Conservation (phyloP, 2,329 filamentous ascomycete genomes). For the Ampelomyces quisqualis region DNA sequence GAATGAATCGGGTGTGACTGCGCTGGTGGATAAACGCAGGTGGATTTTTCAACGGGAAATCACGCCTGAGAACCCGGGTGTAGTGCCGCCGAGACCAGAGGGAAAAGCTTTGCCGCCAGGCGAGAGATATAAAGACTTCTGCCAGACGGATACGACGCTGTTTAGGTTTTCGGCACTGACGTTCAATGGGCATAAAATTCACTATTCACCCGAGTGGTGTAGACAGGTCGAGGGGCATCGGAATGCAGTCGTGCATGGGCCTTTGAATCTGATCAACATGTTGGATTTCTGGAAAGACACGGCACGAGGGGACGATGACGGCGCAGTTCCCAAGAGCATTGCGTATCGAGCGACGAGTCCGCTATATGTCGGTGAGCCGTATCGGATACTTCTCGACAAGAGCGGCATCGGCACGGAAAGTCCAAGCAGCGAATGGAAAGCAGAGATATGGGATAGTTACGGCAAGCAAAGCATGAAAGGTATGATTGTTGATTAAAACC, state of each 20-base stretch:
- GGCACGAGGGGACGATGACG: slow-evolving; percentile 11
- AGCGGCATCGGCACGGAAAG: background rate
- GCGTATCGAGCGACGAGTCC: slow-evolving; percentile 37
- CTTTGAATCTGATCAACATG: slow-evolving; percentile 64
- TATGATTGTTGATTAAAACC: slow-evolving; percentile 26
- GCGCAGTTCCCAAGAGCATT: slow-evolving; percentile 29
- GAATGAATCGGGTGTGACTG: slow-evolving; percentile 30
- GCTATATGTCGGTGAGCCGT: slow-evolving; percentile 35
- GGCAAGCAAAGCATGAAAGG: slow-evolving; percentile 38
- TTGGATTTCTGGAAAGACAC: slow-evolving; percentile 39
- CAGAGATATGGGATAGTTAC: slow-evolving; percentile 37
- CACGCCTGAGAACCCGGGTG: slow-evolving; percentile 43
- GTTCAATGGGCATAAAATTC: slow-evolving; percentile 91
- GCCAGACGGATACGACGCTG: slow-evolving; percentile 68
- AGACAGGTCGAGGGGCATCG: slow-evolving; percentile 71
- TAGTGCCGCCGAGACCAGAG: slow-evolving; percentile 17
- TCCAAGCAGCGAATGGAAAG: slow-evolving; percentile 18
- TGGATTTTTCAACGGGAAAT: slow-evolving; percentile 50
- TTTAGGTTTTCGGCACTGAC: slow-evolving; percentile 91
- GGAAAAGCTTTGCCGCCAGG: slow-evolving; percentile 23
- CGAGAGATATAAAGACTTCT: slow-evolving; percentile 53
- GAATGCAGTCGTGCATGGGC: slow-evolving; percentile 81
- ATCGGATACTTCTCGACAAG: slow-evolving; percentile 29
- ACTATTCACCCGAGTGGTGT: slow-evolving; percentile 74
- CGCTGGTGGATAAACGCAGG: slow-evolving; percentile 40